A percentile compares a stretch with the other conserved stretches of the same genome.
Evolutionary conservation across 192 early-diverging fungal species (phyloP).

Genomic region (Coemansia sp.): DNA sequence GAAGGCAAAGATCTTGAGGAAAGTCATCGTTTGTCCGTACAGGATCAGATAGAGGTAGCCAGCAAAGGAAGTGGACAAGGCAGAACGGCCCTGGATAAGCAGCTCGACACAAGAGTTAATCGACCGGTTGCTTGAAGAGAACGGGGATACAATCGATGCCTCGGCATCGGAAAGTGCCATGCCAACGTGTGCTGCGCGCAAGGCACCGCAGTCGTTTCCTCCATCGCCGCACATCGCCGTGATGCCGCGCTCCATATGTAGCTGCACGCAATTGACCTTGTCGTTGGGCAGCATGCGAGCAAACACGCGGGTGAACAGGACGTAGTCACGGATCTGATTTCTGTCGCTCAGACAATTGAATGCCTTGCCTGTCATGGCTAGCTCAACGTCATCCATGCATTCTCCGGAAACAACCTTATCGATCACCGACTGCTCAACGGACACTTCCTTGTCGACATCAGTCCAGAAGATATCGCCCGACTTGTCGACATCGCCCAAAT

Average conservation of each 20-base stretch:
- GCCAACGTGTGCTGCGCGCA: slow-evolving; percentile 77
- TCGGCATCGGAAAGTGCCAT: slow-evolving; percentile 77
- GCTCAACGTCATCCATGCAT: no score
- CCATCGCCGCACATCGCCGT: slow-evolving; percentile 86
- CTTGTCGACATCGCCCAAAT: slow-evolving; percentile 55
- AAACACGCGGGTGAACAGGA: slow-evolving; percentile 71
- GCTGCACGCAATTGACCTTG: slow-evolving; percentile 70
- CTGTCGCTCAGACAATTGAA: slow-evolving; percentile 54
- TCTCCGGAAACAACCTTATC: no score
- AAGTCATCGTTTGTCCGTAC: slow-evolving; percentile 68
- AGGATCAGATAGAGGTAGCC: slow-evolving; percentile 63
- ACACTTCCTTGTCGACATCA: slow-evolving; percentile 54
- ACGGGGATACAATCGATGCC: slow-evolving; percentile 78
- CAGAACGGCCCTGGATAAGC: slow-evolving; percentile 64
- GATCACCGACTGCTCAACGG: no score
- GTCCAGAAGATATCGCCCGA: slow-evolving; percentile 52
- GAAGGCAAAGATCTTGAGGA: slow-evolving; percentile 59
- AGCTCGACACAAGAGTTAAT: slow-evolving; percentile 68
- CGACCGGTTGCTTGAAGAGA: slow-evolving; percentile 62
- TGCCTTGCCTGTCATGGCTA: slow-evolving; percentile 70
- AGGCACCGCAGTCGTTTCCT: slow-evolving; percentile 81
- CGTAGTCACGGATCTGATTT: slow-evolving; percentile 47
- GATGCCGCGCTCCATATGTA: slow-evolving; percentile 71
- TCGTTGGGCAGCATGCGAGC: slow-evolving; percentile 76
- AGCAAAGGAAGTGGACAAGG: slow-evolving; percentile 66